A percentile compares a stretch with the other conserved stretches of the same genome.
These are phyloP conservation scores for Candolleomyces eurysporus DNA, from an alignment of 768 basidiomycete species.

Conservation along the genomic window DNA sequence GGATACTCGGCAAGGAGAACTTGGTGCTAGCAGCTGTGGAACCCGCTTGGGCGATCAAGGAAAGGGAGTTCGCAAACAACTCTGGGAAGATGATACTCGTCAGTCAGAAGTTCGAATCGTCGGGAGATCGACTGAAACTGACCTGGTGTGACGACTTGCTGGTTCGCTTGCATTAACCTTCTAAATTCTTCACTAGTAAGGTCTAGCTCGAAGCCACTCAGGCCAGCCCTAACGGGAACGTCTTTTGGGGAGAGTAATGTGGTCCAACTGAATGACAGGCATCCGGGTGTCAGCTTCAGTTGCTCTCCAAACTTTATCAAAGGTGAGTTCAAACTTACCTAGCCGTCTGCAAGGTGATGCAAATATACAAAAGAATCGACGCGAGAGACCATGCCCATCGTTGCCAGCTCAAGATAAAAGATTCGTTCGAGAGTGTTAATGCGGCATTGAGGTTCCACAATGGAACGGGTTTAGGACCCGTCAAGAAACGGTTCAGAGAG, in stretches of 20 bases:
- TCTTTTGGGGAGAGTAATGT: background rate
- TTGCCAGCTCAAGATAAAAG: background rate
- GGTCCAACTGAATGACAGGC: background rate
- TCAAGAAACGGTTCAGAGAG: background rate
- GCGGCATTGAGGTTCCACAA: no score
- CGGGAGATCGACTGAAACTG: background rate
- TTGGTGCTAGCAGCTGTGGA: conserved; percentile 13
- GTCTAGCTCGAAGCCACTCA: background rate
- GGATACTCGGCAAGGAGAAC: conserved; percentile 15
- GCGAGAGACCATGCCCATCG: background rate
- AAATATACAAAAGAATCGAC: background rate
- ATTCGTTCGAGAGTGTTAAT: background rate
- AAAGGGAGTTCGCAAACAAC: background rate
- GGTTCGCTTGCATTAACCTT: background rate
- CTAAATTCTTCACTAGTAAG: background rate
- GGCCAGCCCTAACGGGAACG: background rate
- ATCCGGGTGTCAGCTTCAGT: background rate
- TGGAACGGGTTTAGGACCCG: background rate
- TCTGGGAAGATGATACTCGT: background rate
- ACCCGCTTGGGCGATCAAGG: conserved; percentile 8
- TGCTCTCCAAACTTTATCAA: background rate
- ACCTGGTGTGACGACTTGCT: background rate
- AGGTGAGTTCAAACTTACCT: background rate
- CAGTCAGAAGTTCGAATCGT: background rate
- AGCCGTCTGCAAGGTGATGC: background rate